Evolutionary conservation across 2,329 filamentous ascomycete genomes (phyloP), one percentile per base, ranked within the genome.

Genomic region (Fusarium sp.): DNA sequence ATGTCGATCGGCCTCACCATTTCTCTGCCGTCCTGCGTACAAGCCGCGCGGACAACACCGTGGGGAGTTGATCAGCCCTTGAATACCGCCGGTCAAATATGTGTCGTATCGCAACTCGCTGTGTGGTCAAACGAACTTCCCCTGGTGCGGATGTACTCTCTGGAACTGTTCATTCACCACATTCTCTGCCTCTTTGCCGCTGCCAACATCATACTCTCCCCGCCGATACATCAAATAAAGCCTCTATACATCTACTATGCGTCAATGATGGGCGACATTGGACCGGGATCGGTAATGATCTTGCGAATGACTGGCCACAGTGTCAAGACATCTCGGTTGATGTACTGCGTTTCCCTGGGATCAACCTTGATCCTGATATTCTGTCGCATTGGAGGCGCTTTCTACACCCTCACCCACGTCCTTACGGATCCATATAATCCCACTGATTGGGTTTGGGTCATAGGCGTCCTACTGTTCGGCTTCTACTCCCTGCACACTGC

Each of bases 1-100:
- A 63, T 62, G 41, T 37, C 78, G 39, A 72, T 79, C 48, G 75
- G 78, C 27, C 61, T 77, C 32, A 49, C 67, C 39, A n/a, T 72
- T 19, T 63, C 62, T 5, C 51, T 66, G 14, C 73, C 65, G 10
- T 65, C 60, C 1, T 75, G 69, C 41, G 7, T 66, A 7, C 37
- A 65, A 14, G 73, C 71, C 7, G 65, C 56, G 6, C 19, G 43
- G 13, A 72, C 63, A 2, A 73, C 73, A 7, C 55, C 65, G 1
- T 74, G 67, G 70, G 71, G 71, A 6, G 53, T 68, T 15, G 47
- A 62, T 13, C 60, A 71, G 6, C 56, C 56, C 40, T 47, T 75
- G 30, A 70, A 61, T n/a, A 45, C 35, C 4, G 52, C 65, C 1
- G 73, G 73, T 2, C 48, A 71, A 25, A 41, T 75, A 23, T 75